Base-by-base conservation (phyloP, 2,329 filamentous ascomycete species). In the Ceratocystis variospora region DNA sequence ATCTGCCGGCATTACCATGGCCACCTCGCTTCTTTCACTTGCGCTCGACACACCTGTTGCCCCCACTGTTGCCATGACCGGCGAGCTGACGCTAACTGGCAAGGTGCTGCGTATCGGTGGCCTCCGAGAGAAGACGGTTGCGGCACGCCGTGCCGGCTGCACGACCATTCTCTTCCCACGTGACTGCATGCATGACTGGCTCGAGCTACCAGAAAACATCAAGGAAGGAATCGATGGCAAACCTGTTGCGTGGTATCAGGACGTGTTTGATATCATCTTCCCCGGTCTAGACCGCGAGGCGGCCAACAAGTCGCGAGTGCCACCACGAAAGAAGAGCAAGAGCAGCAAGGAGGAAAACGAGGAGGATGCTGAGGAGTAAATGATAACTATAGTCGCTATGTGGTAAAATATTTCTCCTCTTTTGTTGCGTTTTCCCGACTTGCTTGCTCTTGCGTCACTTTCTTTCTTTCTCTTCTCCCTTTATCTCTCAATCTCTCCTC, bases 131-230 rank as follows among this genome's bases (percentile, higher is more conserved):
- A 99, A 99, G 86, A 96, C 94, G 5, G 93, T 99, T 48, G 94
- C 94, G 37, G 95, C 94, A 67, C 84, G 92, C 73, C 82, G 94
- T 70, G 94, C 94, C 25, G 94, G 95, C 65, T 95, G 91, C 72
- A 94, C 88, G 76, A 96, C 86, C 76, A 87, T 99, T 71, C 87
- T 99, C 69, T 99, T 99, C 82, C 94, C 94, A 31, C 84, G 86
- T 71, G 95, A 99, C 77, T 96, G 96, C 76, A 85, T 89, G 81
- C 94, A 90, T 66, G 94, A 99, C 80, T 99, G 94, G 95, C 79
- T 96, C 63, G 94, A 99, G 77, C 81, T 99, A 71, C 94, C 95
- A 65, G 88, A 96, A 94, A 97, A 97, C 74, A 99, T 99, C 80
- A 99, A 97, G 78, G 84, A 96, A 73, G 92, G 91, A 70, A 89